Conservation (phyloP, 208 protist genomes). For the Leptomonas pyrrhocoris region DNA sequence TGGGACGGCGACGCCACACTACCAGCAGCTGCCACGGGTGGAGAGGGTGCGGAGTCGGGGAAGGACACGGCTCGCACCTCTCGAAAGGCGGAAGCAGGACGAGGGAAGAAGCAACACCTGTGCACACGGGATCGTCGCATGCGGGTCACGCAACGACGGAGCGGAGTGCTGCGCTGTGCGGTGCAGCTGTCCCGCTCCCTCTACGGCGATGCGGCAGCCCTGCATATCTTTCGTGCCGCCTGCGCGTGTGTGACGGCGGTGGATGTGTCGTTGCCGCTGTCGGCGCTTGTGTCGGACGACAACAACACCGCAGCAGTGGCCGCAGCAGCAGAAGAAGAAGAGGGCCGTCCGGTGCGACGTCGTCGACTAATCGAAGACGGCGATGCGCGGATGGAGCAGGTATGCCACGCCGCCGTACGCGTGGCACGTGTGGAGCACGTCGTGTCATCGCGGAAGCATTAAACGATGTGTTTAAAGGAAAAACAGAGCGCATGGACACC, state of each 20-base stretch:
- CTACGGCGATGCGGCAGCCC: conserved; percentile 30
- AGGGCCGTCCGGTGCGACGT: neutral
- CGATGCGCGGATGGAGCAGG: conserved; percentile 6
- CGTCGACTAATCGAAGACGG: conserved; percentile 1
- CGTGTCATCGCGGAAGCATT: conserved; percentile 15
- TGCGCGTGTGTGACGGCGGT: conserved; percentile 31
- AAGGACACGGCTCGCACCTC: neutral
- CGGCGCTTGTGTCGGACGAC: neutral
- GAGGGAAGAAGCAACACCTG: no score
- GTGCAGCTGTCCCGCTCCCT: conserved; percentile 33
- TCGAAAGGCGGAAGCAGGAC: no score
- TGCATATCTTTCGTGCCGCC: conserved; percentile 30
- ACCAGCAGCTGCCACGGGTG: neutral
- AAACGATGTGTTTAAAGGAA: neutral
- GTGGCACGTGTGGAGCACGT: conserved; percentile 33
- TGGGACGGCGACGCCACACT: conserved; percentile 17
- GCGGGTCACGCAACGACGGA: conserved; percentile 16
- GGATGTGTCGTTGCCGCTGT: conserved; percentile 13
- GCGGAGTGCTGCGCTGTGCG: conserved; percentile 33
- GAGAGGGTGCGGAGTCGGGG: neutral
- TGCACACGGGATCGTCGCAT: no score
- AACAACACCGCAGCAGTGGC: neutral
- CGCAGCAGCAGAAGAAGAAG: neutral
- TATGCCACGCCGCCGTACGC: conserved; percentile 24
- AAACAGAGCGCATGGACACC: neutral